Evolutionary conservation across 2,329 filamentous ascomycete genomes (phyloP), one percentile per base, ranked within the genome.

Genomic region (Hyphodiscus sp.): DNA sequence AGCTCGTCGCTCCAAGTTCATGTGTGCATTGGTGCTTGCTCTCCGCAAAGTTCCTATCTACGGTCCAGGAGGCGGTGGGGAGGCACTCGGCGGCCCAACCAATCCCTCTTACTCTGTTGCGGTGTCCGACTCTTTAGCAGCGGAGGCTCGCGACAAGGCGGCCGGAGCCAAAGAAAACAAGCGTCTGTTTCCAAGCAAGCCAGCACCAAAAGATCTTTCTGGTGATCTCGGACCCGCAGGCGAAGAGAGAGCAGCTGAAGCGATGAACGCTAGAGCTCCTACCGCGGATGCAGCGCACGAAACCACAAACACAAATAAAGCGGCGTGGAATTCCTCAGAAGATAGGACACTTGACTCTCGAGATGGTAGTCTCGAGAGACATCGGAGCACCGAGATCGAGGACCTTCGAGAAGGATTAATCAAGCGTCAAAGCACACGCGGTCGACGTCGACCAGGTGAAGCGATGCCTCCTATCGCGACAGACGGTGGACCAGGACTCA

Each of bases 1-100:
- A 18, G 80, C 86, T 7, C 84, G 91, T 50, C 85, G 92, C 56
- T 95, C 88, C 69, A 97, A 96, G 72, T 97, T 99, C 74, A 95
- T 97, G 84, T 96, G 91, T 67, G 94, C 94, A 0, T 76, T 99
- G 54, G 85, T 94, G 4, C 72, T 91, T 9, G 91, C 92, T 2
- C 74, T 96, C 54, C 88, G 90, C 71, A 91, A 86, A 73, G 79
- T 99, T 18, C 92, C 91, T 10, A 92, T 99, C 66, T 80, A 89
- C 63, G 83, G 76, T 19, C 92, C 92, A 52, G 91, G 86, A 42
- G 91, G 87, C 55, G 88, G 85, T 52, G 74, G 73, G 53, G 80
- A 83, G 52, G 61, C 76, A 41, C 72, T 85, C 2, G 83, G 83
- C 54, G 81, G 80, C 42, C 79, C 87, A 6, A 82, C 77, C 30